Conservation (phyloP, 441 rosid species). For the Codiaeum variegatum region DNA sequence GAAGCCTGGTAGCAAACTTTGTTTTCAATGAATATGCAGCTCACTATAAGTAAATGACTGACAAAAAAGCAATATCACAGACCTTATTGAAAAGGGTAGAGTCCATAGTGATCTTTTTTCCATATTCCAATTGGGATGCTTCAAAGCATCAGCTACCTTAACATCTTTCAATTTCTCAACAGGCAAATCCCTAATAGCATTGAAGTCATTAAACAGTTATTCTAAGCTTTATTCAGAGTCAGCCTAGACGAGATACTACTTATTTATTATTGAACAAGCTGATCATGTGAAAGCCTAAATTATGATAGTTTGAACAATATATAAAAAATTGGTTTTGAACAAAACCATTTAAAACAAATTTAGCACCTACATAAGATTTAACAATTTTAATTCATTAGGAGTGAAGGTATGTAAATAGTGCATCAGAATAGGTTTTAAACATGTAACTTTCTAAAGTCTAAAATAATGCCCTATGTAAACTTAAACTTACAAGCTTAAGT, state of each 20-base stretch:
- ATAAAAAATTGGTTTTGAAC: background rate
- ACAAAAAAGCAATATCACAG: slow-evolving; percentile 13
- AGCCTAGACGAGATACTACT: background rate
- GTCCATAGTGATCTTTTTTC: slow-evolving; percentile 92
- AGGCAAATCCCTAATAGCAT: slow-evolving; percentile 69
- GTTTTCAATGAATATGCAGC: slow-evolving; percentile 1
- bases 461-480: background rate
- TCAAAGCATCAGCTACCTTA: slow-evolving; percentile 89
- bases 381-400: background rate
- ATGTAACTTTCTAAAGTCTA: background rate
- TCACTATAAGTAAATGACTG: slow-evolving; percentile 2
- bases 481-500: slow-evolving; percentile 11
- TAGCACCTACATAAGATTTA: background rate
- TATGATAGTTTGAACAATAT: background rate
- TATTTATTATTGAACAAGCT: background rate
- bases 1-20: background rate
- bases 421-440: background rate
- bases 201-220: slow-evolving; percentile 21
- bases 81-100: slow-evolving; percentile 97
- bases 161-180: slow-evolving; percentile 86
- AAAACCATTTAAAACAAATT: background rate
- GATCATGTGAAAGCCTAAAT: background rate
- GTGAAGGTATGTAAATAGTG: background rate
- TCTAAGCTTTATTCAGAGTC: slow-evolving; percentile 1
- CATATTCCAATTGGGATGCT: slow-evolving; percentile 95